Percentiles rank a stretch among this genome's conserved stretches.
These are phyloP conservation scores for Xerocomellus intermedius DNA, from an alignment of 768 basidiomycete species.

Conservation along the genomic window DNA sequence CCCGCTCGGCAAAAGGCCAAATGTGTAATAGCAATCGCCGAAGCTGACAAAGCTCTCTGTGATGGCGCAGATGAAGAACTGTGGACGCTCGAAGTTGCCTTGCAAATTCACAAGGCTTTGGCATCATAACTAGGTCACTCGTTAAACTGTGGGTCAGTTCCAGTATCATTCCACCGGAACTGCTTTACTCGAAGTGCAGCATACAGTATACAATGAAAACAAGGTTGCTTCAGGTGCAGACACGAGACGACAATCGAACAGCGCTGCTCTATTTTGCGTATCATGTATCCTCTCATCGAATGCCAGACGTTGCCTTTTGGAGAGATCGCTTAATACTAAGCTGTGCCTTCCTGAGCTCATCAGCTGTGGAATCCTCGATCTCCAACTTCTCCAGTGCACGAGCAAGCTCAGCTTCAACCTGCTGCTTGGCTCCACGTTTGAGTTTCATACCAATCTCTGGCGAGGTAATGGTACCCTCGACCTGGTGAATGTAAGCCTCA, in stretches of 20 bases:
- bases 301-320: slow-evolving; percentile 94
- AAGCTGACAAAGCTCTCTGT: slow-evolving; percentile 93
- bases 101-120: slow-evolving; percentile 70
- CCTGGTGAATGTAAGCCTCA: slow-evolving; percentile 96
- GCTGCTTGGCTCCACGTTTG: slow-evolving; percentile 92
- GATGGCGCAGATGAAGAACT: slow-evolving; percentile 98
- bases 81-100: slow-evolving; percentile 87
- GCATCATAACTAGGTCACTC: slow-evolving; percentile 8
- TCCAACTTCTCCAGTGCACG: slow-evolving; percentile 98
- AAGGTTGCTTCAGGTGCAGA: slow-evolving; percentile 17
- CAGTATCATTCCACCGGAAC: neutral
- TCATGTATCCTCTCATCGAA: slow-evolving; percentile 52
- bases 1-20: slow-evolving; percentile 76
- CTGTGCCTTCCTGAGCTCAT: slow-evolving; percentile 96
- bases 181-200: neutral
- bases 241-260: slow-evolving; percentile 15
- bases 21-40: slow-evolving; percentile 83
- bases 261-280: slow-evolving; percentile 17
- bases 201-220: slow-evolving; percentile 8
- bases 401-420: slow-evolving; percentile 97
- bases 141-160: no score
- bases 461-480: slow-evolving; percentile 93
- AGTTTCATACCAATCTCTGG: slow-evolving; percentile 98
- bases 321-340: slow-evolving; percentile 94
- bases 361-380: slow-evolving; percentile 90